phyloP scores from a whole-genome alignment of 2,329 filamentous ascomycete genomes.

The Colletotrichum sp. region DNA sequence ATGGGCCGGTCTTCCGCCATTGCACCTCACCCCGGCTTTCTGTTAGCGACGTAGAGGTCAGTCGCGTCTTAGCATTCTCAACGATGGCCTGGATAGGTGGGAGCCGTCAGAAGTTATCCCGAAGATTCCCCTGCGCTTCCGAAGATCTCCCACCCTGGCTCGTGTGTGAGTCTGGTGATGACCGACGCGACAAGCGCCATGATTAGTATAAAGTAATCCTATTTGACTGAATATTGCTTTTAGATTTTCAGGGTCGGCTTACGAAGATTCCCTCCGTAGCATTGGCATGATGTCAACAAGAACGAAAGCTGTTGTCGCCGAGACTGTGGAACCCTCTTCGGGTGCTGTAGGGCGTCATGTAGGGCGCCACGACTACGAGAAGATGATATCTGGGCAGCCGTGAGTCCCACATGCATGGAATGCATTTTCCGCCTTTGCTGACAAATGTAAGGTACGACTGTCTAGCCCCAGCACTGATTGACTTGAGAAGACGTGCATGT shows the following conservation, averaged over 20 bases:
- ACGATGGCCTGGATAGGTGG: background rate
- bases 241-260: no score
- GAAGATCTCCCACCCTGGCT: fast-evolving
- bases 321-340: fast-evolving
- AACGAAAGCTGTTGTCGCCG: no score
- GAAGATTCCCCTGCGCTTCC: background rate
- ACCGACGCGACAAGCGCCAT: fast-evolving
- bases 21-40: background rate
- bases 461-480: background rate
- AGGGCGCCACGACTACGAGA: background rate
- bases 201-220: fast-evolving
- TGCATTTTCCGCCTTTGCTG: background rate
- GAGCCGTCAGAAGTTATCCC: background rate
- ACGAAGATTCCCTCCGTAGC: no score
- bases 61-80: background rate
- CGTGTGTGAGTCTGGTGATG: background rate
- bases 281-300: no score
- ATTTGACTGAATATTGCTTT: no score
- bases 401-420: background rate
- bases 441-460: background rate
- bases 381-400: background rate
- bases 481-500: background rate
- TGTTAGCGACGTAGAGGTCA: fast-evolving
- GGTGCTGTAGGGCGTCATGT: background rate
- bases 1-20: background rate